Evolutionary conservation across 1,139 yeast genomes (phyloP), one percentile per base, ranked within the genome.

Genomic region (Blastobotrys arbuscula): DNA sequence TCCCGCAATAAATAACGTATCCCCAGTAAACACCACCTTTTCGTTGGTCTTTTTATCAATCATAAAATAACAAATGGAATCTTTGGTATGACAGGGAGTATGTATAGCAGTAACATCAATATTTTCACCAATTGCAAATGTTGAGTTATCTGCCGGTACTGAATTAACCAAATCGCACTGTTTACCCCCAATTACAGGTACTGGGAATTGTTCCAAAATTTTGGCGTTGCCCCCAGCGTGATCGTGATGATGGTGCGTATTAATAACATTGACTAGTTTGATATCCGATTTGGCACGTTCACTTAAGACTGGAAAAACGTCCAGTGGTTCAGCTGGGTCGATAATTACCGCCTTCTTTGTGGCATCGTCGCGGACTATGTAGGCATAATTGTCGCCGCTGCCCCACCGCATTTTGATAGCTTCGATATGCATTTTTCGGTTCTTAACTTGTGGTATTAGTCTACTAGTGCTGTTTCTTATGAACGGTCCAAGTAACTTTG

Each of bases 31-130:
- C 2, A 92, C 90, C 1, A 84, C 92, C 55, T 73, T 74, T 56
- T 89, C 79, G 31, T 73, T 73, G 1, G 88, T 79, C 33, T 69
- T 67, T 12, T 66, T 58, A 64, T 92, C 97, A 47, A 72, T 72
- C 0, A 79, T 87, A 58, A 69, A 85, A 68, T 88, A 92, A 64
- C 97, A 90, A 51, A 92, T 85, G 5, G 95, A 86, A 65, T 94
- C 98, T 65, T 85, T 95, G 0, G 99, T 92, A 64, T 92, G 99
- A 63, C 99, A 92, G 1, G 99, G 98, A 0, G 99, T 92, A 66
- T 92, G 92, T 44, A 92, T 72, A 1, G 97, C 95, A 3, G 83
- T 81, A 46, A 92, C 77, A n/a, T 76, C 70, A 48, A 88, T 66
- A 53, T 74, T 64, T 44, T 74, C 72, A 1, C 97, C 97, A 39